Conservation (phyloP, 192 early-diverging fungal genomes). For the Rhizophagus sp. region DNA sequence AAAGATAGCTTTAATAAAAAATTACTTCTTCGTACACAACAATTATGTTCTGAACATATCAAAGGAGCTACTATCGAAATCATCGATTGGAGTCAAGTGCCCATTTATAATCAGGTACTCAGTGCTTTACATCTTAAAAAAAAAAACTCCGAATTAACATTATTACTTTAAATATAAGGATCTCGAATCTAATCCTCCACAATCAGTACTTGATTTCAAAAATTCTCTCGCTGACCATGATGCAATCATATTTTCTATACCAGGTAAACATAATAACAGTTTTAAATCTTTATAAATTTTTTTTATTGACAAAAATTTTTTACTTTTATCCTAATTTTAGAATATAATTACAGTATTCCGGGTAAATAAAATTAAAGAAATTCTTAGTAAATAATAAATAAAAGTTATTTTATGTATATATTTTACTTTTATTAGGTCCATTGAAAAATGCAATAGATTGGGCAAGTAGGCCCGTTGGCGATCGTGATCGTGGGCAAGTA, state of each 20-base stretch:
- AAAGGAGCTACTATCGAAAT: neutral
- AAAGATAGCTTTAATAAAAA: slow-evolving; percentile 15
- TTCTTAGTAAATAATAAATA: neutral
- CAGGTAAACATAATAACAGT: neutral
- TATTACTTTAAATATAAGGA: slow-evolving; percentile 1
- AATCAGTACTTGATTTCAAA: slow-evolving; percentile 14
- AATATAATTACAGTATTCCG: slow-evolving; percentile 23
- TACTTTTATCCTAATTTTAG: neutral
- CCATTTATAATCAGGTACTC: slow-evolving; percentile 7
- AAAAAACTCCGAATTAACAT: no score
- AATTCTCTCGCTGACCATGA: slow-evolving; percentile 5
- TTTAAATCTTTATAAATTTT: neutral
- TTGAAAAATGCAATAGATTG: slow-evolving; percentile 27
- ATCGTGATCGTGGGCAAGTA: slow-evolving; percentile 8
- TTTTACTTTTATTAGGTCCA: neutral
- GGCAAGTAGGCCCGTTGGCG: slow-evolving; percentile 4
- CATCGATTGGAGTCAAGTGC: slow-evolving; percentile 11
- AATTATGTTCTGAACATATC: slow-evolving; percentile 7
- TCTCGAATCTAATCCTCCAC: neutral
- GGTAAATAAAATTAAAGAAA: neutral
- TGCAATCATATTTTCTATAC: slow-evolving; percentile 2
- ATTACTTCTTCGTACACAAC: neutral
- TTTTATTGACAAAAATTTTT: no score
- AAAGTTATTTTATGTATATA: neutral
- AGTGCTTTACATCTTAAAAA: no score